Evolutionary conservation across 257 asterid genomes (phyloP), one percentile per base, ranked within the genome.

Genomic region (Primulina huaijiensis): DNA sequence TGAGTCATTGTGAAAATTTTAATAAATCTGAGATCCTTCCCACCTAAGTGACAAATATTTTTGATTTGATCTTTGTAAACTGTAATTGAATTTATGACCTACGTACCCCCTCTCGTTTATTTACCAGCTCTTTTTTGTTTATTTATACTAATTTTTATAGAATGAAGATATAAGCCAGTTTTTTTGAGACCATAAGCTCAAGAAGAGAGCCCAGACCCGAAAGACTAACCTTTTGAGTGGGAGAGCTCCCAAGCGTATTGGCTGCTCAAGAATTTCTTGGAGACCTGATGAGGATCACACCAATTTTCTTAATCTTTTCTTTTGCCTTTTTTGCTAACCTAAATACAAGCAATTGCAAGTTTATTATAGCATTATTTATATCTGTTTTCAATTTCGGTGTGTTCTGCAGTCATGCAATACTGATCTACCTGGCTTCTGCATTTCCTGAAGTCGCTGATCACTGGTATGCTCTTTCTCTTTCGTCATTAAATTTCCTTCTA

Each of bases 361-460:
- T 8, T 3, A 3, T 11, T 65, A 53, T 38, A 9, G 30, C 16
- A 20, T 67, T 10, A 64, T 43, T 33, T 38, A 46, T 23, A 33
- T 62, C 3, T 62, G 58, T 63, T 12, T 66, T 19, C 11, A 19
- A 17, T 5, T 8, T 71, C 37, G 7, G 43, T 30, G 29, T 75
- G 6, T 73, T 57, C 25, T 82, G 89, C 91, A 90, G 97, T 78
- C 97, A 92, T 75, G 97, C 97, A 21, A 87, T 92, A 73, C 86
- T 92, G 33, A 77, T 50, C 27, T 92, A 88, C 79, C 84, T 92
- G 75, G 93, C 95, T 19, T 77, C 85, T 65, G 87, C 90, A 56
- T 88, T 79, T 78, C 83, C 96, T 38, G 85, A 83, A 78, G 87
- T 90, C 69, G 90, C 96, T 20, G 97, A 87, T 78, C 98, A 92